phyloP scores from a whole-genome alignment of 2,329 filamentous ascomycete species.

The Colletotrichum sp. region DNA sequence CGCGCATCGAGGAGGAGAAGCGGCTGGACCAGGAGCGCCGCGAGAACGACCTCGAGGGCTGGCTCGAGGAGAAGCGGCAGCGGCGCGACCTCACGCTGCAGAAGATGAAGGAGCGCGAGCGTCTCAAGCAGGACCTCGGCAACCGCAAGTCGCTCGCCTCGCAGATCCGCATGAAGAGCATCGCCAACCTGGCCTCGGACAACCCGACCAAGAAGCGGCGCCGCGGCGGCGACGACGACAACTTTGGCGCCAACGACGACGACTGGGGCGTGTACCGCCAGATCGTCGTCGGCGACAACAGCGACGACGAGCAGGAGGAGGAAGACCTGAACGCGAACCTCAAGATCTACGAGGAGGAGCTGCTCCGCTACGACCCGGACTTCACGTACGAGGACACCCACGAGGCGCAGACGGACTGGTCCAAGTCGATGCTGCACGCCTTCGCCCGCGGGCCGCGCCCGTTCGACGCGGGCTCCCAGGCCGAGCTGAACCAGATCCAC shows the following conservation, averaged over 20 bases:
- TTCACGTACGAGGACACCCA: constrained; percentile 94
- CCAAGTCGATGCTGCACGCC: constrained; percentile 86
- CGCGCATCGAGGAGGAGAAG: constrained; percentile 81
- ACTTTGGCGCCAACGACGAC: constrained; percentile 95
- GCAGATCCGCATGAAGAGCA: constrained; percentile 97
- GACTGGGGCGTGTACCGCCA: constrained; percentile 98
- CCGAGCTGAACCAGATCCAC: constrained; percentile 85
- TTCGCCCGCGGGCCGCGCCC: constrained; percentile 89
- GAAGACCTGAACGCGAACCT: constrained; percentile 80
- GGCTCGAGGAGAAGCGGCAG: constrained; percentile 82
- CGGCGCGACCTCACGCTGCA: constrained; percentile 74
- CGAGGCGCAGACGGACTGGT: constrained; percentile 95
- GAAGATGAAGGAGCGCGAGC: constrained; percentile 91
- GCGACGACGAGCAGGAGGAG: constrained; percentile 91
- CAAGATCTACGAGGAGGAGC: constrained; percentile 79
- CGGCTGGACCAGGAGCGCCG: constrained; percentile 83
- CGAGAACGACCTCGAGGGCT: constrained; percentile 82
- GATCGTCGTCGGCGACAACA: constrained; percentile 81
- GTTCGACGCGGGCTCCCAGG: constrained; percentile 80
- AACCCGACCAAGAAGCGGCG: constrained; percentile 82
- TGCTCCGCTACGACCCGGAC: constrained; percentile 83
- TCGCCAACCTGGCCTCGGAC: constrained; percentile 94
- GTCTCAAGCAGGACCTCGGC: constrained; percentile 90
- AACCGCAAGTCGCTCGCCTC: constrained; percentile 96
- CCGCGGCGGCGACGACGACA: constrained; percentile 90